phyloP scores from a whole-genome alignment of 1,139 yeast species.

The Nakaseomyces sp. region DNA sequence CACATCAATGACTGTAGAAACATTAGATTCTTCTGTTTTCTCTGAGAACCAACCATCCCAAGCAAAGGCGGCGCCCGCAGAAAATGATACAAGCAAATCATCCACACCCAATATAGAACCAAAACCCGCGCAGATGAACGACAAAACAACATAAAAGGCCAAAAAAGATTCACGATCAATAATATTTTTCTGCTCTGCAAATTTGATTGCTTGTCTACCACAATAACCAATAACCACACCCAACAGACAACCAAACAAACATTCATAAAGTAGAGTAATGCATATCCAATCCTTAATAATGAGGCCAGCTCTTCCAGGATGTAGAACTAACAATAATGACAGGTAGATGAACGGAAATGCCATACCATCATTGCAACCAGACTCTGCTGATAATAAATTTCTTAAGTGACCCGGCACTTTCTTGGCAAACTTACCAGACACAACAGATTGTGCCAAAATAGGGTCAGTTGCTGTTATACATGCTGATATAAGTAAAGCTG shows the following conservation, averaged over 20 bases:
- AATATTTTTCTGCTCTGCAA: conserved; percentile 63
- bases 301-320: conserved; percentile 53
- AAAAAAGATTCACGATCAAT: conserved; percentile 92
- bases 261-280: conserved; percentile 76
- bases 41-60: conserved; percentile 94
- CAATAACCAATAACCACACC: conserved; percentile 72
- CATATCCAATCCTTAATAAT: conserved; percentile 82
- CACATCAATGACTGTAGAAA: conserved; percentile 85
- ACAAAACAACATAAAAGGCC: conserved; percentile 79
- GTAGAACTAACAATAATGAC: conserved; percentile 58
- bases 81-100: conserved; percentile 84
- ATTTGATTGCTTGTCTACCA: conserved; percentile 55
- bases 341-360: conserved; percentile 90
- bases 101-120: conserved; percentile 91
- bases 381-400: conserved; percentile 82
- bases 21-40: conserved; percentile 85
- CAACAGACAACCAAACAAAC: conserved; percentile 71
- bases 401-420: conserved; percentile 95
- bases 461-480: conserved; percentile 98
- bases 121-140: conserved; percentile 85
- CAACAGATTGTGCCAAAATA: conserved; percentile 94
- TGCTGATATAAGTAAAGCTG: conserved; percentile 74
- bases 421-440: conserved; percentile 96
- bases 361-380: conserved; percentile 98
- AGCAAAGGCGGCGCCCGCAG: conserved; percentile 93